Evolutionary conservation across 345 rosid genomes (phyloP).

Genomic region (Leavenworthia alabamica): DNA sequence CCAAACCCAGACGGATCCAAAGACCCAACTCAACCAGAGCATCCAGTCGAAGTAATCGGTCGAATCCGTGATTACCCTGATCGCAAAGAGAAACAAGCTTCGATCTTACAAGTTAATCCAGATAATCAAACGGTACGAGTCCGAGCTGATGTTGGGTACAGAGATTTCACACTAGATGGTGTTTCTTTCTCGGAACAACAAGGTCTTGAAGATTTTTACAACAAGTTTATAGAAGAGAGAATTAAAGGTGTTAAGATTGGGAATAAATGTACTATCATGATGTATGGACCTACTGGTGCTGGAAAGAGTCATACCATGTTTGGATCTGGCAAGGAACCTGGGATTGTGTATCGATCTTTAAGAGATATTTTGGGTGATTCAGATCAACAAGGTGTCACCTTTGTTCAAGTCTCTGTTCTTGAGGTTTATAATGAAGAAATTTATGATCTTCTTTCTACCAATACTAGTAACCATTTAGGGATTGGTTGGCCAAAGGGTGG

Average conservation of each 20-base stretch:
- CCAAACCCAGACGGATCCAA: slow-evolving; percentile 42
- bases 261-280: slow-evolving; percentile 77
- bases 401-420: slow-evolving; percentile 86
- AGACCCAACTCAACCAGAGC: slow-evolving; percentile 53
- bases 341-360: slow-evolving; percentile 75
- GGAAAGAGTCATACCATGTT: slow-evolving; percentile 97
- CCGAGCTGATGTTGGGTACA: slow-evolving; percentile 79
- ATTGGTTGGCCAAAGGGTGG: slow-evolving; percentile 83
- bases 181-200: slow-evolving; percentile 77
- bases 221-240: slow-evolving; percentile 65
- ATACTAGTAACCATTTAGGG: slow-evolving; percentile 56
- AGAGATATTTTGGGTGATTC: slow-evolving; percentile 63
- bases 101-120: slow-evolving; percentile 54
- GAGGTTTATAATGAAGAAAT: slow-evolving; percentile 95
- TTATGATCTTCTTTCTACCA: slow-evolving; percentile 73
- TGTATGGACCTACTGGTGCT: slow-evolving; percentile 97
- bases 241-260: slow-evolving; percentile 76
- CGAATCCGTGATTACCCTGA: slow-evolving; percentile 67
- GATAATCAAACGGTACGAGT: slow-evolving; percentile 58
- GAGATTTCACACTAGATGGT: slow-evolving; percentile 86
- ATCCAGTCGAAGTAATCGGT: slow-evolving; percentile 86
- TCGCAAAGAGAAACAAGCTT: slow-evolving; percentile 46
- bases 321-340: slow-evolving; percentile 80
- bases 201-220: slow-evolving; percentile 64
- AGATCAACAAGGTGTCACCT: slow-evolving; percentile 44